phyloP scores from a whole-genome alignment of 495 filamentous ascomycete species.

The Neurospora africana region DNA sequence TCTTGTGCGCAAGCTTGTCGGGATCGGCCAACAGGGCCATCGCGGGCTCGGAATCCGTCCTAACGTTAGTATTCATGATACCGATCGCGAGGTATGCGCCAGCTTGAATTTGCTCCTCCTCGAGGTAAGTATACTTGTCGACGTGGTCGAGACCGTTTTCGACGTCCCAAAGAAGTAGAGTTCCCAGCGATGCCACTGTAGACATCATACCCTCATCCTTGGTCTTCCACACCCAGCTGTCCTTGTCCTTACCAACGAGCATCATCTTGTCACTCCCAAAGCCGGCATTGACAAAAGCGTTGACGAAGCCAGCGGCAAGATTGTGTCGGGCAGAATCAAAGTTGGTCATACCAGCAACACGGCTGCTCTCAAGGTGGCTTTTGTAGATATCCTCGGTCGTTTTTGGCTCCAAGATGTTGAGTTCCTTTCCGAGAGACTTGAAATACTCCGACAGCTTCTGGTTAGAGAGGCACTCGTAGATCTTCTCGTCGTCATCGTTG shows the following conservation, averaged over 20 bases:
- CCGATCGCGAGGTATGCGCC: constrained; percentile 83
- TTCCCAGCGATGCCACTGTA: constrained; percentile 84
- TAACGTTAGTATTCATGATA: constrained; percentile 86
- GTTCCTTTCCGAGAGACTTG: constrained; percentile 84
- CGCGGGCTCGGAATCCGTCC: constrained; percentile 75
- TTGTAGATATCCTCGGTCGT: constrained; percentile 99
- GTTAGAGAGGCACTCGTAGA: constrained; percentile 78
- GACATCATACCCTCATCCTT: constrained; percentile 97
- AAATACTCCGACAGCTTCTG: constrained; percentile 82
- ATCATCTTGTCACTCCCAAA: constrained; percentile 97
- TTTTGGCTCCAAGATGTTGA: constrained; percentile 94
- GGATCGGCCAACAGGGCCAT: constrained; percentile 71
- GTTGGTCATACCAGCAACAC: constrained; percentile 84
- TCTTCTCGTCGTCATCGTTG: constrained; percentile 48
- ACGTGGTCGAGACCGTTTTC: constrained; percentile 82
- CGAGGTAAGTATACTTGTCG: constrained; percentile 78
- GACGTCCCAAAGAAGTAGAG: constrained; percentile 83
- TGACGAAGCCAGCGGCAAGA: constrained; percentile 90
- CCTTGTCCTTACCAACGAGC: constrained; percentile 71
- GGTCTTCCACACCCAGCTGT: constrained; percentile 96
- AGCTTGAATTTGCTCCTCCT: constrained; percentile 79
- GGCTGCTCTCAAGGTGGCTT: constrained; percentile 89
- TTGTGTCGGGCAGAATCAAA: constrained; percentile 94
- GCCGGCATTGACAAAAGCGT: constrained; percentile 90
- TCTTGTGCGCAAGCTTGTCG: constrained; percentile 68